Evolutionary conservation across 2,329 filamentous ascomycete genomes (phyloP).

Genomic region (Scolecobasidium constrictum): DNA sequence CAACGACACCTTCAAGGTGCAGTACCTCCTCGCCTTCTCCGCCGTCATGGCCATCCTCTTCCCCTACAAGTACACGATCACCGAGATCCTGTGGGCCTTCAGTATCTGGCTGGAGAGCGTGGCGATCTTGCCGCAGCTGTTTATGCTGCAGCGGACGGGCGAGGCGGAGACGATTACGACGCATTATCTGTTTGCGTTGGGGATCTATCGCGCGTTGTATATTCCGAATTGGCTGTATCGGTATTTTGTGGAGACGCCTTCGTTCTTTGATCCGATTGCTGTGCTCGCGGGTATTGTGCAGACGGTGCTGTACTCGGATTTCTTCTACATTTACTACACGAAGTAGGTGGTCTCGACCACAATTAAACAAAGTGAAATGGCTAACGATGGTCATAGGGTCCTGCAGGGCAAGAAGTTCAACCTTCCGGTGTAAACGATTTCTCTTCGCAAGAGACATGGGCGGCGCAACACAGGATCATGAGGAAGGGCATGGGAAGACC

Average conservation of each 20-base stretch:
- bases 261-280: conserved; percentile 73
- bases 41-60: conserved; percentile 69
- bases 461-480: too few relatives aligned
- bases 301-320: conserved; percentile 93
- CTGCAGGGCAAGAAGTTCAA: conserved; percentile 45
- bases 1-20: conserved; percentile 92
- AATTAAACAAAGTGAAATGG: background rate
- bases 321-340: conserved; percentile 99
- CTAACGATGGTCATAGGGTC: conserved; percentile 27
- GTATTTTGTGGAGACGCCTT: conserved; percentile 59
- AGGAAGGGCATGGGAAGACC: too few relatives aligned
- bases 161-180: conserved; percentile 99
- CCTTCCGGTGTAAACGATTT: conserved; percentile 31
- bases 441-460: too few relatives aligned
- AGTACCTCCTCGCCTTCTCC: conserved; percentile 80
- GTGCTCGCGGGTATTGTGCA: conserved; percentile 84
- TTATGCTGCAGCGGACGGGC: conserved; percentile 95
- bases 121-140: conserved; percentile 91
- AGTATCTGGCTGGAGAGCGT: conserved; percentile 97
- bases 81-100: conserved; percentile 91
- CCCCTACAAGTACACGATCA: conserved; percentile 70
- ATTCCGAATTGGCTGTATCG: conserved; percentile 98
- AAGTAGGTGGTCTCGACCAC: conserved; percentile 46
- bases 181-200: conserved; percentile 91
- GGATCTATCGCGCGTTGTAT: conserved; percentile 84